A percentile compares a stretch with the other conserved stretches of the same genome.
Conservation (phyloP, 1,284 basidiomycete species). For the Volvariella volvacea region DNA sequence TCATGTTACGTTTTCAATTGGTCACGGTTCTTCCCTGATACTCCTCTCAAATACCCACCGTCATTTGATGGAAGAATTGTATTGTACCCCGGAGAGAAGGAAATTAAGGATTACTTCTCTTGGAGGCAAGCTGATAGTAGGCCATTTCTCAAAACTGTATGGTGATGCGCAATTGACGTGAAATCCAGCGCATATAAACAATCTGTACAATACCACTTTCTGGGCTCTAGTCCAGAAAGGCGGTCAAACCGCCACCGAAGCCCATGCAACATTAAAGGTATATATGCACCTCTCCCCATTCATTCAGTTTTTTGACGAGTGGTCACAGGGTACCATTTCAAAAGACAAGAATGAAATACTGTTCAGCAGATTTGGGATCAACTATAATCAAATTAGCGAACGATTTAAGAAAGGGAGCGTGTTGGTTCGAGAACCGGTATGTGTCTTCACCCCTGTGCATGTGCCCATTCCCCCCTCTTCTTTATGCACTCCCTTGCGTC, state of each 20-base stretch:
- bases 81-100: conserved; percentile 69
- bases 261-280: conserved; percentile 75
- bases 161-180: background rate
- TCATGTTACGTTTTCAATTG: conserved; percentile 89
- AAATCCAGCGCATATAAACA: conserved; percentile 95
- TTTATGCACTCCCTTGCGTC: background rate
- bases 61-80: conserved; percentile 91
- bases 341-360: conserved; percentile 90
- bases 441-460: conserved; percentile 5
- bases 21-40: conserved; percentile 72
- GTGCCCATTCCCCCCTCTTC: background rate
- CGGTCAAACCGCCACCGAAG: conserved; percentile 71
- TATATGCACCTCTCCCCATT: conserved; percentile 9
- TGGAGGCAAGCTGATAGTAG: conserved; percentile 95
- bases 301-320: conserved; percentile 3
- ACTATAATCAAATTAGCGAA: conserved; percentile 77
- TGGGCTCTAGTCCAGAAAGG: conserved; percentile 89
- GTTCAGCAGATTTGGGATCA: conserved; percentile 76
- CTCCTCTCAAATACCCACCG: conserved; percentile 72
- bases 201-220: conserved; percentile 94
- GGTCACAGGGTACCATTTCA: conserved; percentile 74
- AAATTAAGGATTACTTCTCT: conserved; percentile 87
- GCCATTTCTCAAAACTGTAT: conserved; percentile 24
- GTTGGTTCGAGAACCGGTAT: conserved; percentile 59
- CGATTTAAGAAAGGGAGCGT: conserved; percentile 86